These are phyloP conservation scores for Fusarium sarcochroum DNA, from an alignment of 2,329 filamentous ascomycete genomes.

Conservation along the genomic window DNA sequence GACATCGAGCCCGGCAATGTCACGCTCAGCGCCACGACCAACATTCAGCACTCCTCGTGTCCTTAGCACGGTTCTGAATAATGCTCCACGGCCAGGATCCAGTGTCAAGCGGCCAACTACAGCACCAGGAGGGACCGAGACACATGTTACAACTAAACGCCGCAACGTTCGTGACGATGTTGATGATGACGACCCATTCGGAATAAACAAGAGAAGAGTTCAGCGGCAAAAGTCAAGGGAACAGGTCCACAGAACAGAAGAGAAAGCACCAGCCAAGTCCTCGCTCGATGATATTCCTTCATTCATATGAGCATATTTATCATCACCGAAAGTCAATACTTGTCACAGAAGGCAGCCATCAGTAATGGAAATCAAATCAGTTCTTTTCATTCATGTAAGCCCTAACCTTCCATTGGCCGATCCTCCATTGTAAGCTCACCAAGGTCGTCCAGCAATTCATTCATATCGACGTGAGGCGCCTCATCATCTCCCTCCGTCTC, in stretches of 20 bases:
- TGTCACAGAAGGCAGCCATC: neutral
- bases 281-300: constrained; percentile 55
- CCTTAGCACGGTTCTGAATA: constrained; percentile 17
- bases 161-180: constrained; percentile 32
- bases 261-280: constrained; percentile 25
- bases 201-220: constrained; percentile 51
- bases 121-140: constrained; percentile 13
- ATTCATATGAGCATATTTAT: constrained; percentile 50
- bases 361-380: constrained; percentile 29
- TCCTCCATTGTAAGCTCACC: constrained; percentile 76
- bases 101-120: constrained; percentile 14
- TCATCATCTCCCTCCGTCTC: constrained; percentile 76
- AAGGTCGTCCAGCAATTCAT: constrained; percentile 91
- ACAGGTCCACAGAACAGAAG: constrained; percentile 43
- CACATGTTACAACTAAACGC: neutral
- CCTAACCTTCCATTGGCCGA: constrained; percentile 54
- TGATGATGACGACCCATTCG: constrained; percentile 56
- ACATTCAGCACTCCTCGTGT: constrained; percentile 29
- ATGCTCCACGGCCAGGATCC: constrained; percentile 4
- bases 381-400: constrained; percentile 45
- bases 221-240: constrained; percentile 52
- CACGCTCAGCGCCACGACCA: constrained; percentile 29
- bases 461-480: constrained; percentile 79
- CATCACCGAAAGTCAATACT: neutral
- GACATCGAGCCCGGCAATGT: constrained; percentile 21